Evolutionary conservation across 1,284 basidiomycete genomes (phyloP).

Genomic region (Termitomyces sp.): DNA sequence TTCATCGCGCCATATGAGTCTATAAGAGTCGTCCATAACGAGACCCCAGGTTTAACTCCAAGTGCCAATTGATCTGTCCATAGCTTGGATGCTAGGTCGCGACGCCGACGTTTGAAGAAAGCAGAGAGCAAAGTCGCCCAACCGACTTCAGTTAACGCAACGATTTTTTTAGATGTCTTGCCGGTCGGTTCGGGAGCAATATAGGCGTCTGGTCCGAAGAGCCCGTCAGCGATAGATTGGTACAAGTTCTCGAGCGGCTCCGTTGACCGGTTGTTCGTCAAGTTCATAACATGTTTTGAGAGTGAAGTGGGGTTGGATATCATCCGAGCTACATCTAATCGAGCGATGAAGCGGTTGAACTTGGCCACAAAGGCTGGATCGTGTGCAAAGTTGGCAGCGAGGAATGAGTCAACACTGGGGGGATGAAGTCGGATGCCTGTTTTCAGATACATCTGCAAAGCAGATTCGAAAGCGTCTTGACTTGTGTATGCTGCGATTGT

Average conservation of each 20-base stretch:
- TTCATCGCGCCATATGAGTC: slow-evolving; percentile 51
- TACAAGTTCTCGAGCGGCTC: slow-evolving; percentile 43
- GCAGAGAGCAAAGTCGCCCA: slow-evolving; percentile 63
- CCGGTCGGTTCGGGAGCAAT: slow-evolving; percentile 36
- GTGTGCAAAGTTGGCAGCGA: slow-evolving; percentile 30
- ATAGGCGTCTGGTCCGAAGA: slow-evolving; percentile 37
- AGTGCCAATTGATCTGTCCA: slow-evolving; percentile 59
- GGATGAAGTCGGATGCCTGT: slow-evolving; percentile 34
- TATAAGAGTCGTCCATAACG: slow-evolving; percentile 63
- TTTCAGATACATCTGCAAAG: slow-evolving; percentile 40
- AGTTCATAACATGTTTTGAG: slow-evolving; percentile 43
- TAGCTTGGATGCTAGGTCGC: slow-evolving; percentile 51
- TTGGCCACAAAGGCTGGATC: slow-evolving; percentile 32
- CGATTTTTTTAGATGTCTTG: slow-evolving; percentile 32
- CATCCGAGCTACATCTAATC: slow-evolving; percentile 46
- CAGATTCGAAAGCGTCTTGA: slow-evolving; percentile 46
- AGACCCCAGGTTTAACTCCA: slow-evolving; percentile 44
- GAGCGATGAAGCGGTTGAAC: slow-evolving; percentile 39
- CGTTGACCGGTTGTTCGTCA: slow-evolving; percentile 32
- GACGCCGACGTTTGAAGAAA: slow-evolving; percentile 48
- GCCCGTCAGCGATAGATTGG: slow-evolving; percentile 40
- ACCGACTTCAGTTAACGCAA: slow-evolving; percentile 47
- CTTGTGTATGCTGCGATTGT: slow-evolving; percentile 58
- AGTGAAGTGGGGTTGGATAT: slow-evolving; percentile 47
- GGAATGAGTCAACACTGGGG: slow-evolving; percentile 32